Evolutionary conservation across 345 rosid genomes (phyloP), one percentile per base, ranked within the genome.

Genomic region (Microcos paniculata): DNA sequence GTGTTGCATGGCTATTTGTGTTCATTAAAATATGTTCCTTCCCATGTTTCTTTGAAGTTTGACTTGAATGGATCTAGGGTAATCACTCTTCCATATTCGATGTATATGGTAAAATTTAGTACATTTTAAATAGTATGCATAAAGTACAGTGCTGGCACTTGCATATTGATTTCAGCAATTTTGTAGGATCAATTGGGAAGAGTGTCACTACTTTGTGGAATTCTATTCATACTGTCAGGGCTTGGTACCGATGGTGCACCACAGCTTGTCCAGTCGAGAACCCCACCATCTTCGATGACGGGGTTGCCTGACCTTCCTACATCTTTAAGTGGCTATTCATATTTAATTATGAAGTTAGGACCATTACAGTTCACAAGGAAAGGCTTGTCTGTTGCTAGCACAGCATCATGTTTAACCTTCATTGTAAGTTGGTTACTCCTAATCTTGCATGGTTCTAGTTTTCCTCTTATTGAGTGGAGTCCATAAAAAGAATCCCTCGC

Each of bases 301-400:
- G 87, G 91, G 73, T 85, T 95, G 85, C 94, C 97, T 38, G 79
- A 82, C 76, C 80, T 95, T 85, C 97, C 97, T 79, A 64, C 82
- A 73, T 93, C 98, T 14, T 70, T 90, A 77, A 82, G 79, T 23
- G 92, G 98, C 70, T 95, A 95, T 69, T 86, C 94, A 16, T 95
- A 95, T 85, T 76, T 91, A 78, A 85, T 95, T 43, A 79, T 90
- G 76, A 93, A 93, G 84, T 81, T 95, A 10, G 99, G 98, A 6
- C 98, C 99, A 1, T 83, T 93, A 51, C 93, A 84, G 67, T 91
- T 95, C 79, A 93, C 98, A 19, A 87, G 96, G 88, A 93, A 95
- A 90, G 96, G 97, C 61, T 82, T 93, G 76, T 90, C 98, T 59
- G 97, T 93, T 77, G 99, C 97, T 66, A 95, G 98, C 87, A 95